A percentile compares a stretch with the other conserved stretches of the same genome.
Conservation (phyloP, 495 filamentous ascomycete species). For the Tuber microsphaerosporum region DNA sequence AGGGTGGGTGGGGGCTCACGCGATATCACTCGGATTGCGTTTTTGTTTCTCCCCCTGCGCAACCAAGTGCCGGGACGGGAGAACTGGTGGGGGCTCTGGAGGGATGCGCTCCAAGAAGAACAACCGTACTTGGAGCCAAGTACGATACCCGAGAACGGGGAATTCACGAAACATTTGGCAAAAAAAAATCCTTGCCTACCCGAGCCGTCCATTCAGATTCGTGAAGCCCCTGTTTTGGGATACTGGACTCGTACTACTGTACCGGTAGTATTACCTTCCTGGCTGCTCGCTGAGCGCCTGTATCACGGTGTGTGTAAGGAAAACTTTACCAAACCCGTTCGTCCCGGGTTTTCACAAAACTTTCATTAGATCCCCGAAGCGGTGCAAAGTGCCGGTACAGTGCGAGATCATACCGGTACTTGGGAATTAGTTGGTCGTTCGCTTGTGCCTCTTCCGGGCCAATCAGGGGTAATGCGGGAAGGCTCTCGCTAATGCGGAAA, state of each 20-base stretch:
- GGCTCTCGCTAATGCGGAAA: not conserved
- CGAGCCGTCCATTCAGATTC: too few species aligned
- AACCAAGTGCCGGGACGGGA: not conserved
- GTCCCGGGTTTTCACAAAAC: not conserved
- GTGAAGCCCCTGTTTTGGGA: not conserved
- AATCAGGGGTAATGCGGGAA: not conserved
- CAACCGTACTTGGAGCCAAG: not conserved
- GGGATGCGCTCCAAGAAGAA: not conserved
- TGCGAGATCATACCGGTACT: not conserved
- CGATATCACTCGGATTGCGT: not conserved
- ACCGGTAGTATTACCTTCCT: too few species aligned
- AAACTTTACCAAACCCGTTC: not conserved
- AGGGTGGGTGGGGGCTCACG: not conserved
- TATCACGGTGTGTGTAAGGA: not conserved
- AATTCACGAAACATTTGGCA: not conserved
- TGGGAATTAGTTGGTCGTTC: not conserved
- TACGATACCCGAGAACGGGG: not conserved
- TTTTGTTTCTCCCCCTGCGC: not conserved
- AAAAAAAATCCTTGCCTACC: too few species aligned
- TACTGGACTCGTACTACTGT: not conserved
- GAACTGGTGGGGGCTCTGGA: not conserved
- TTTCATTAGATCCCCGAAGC: not conserved
- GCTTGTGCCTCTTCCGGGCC: not conserved
- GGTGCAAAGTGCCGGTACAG: not conserved
- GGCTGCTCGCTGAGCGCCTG: not conserved